Evolutionary conservation across 2,329 filamentous ascomycete genomes (phyloP).

Genomic region (Pyrenophora teres): DNA sequence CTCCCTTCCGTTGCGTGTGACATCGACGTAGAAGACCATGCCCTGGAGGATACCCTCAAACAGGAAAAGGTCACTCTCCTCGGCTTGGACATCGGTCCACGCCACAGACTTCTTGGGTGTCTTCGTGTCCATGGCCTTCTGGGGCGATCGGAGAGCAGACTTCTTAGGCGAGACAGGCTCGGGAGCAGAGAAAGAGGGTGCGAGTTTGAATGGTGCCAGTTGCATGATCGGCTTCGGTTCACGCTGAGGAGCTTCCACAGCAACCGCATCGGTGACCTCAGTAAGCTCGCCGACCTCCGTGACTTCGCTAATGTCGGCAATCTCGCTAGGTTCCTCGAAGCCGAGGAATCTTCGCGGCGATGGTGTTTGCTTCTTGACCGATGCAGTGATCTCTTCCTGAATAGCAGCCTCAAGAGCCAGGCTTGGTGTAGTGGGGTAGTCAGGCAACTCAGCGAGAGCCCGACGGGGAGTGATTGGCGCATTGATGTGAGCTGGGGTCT

Average conservation of each 20-base stretch:
- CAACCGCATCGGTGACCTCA: slow-evolving; percentile 18
- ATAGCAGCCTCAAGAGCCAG: slow-evolving; percentile 32
- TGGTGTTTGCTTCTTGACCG: slow-evolving; percentile 33
- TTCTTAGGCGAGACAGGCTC: slow-evolving; percentile 32
- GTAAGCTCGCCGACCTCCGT: slow-evolving; percentile 21
- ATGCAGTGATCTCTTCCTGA: slow-evolving; percentile 32
- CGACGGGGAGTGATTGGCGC: slow-evolving; percentile 25
- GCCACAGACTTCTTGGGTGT: slow-evolving; percentile 47
- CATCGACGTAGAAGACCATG: slow-evolving; percentile 80
- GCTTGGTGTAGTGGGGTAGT: slow-evolving; percentile 30
- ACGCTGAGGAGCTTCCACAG: slow-evolving; percentile 10
- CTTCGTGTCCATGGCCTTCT: slow-evolving; percentile 34
- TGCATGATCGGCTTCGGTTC: slow-evolving; percentile 18
- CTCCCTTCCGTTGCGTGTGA: slow-evolving; percentile 73
- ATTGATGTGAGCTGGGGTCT: slow-evolving; percentile 29
- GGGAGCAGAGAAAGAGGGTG: slow-evolving; percentile 12
- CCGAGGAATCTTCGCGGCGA: slow-evolving; percentile 25
- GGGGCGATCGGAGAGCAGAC: slow-evolving; percentile 45
- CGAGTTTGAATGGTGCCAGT: slow-evolving; percentile 23
- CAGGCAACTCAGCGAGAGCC: slow-evolving; percentile 30
- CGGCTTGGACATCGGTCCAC: slow-evolving; percentile 30
- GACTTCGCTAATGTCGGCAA: slow-evolving; percentile 19
- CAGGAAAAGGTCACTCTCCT: slow-evolving; percentile 29
- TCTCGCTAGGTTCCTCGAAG: slow-evolving; percentile 12
- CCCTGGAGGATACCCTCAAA: slow-evolving; percentile 53